Base-by-base conservation (phyloP, 2,329 filamentous ascomycete species). In the Penicillium sp. region DNA sequence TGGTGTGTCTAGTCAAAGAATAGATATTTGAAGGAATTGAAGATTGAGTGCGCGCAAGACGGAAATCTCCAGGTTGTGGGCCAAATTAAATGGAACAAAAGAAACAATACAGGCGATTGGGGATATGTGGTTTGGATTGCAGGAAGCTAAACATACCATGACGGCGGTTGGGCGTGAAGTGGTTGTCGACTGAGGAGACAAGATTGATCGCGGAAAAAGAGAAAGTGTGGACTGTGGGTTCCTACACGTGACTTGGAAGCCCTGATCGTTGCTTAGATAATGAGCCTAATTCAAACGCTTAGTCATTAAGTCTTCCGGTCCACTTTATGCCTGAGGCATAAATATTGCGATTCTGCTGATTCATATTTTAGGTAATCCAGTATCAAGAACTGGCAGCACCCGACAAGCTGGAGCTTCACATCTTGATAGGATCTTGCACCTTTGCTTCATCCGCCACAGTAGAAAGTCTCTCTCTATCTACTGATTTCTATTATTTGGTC, bases 151-250 rank as follows among this genome's bases (percentile, higher is more conserved):
- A 69, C 72, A 63, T 70, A 75, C 73, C 73, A 75, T 75, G 72
- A 75, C 75, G 72, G 69, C 72, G 72, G 69, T 67, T 67, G 65
- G 61, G 65, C 62, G 65, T 63, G 61, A 59, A 60, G 56, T 68
- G 64, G 67, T 66, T 64, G 65, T 67, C 60, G 67, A 60, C 64
- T 60, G 59, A 52, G 57, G 61, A 63, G 57, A 54, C 54, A 34
- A 32, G 62, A 61, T 58, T 57, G 50, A 62, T 62, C 52, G 58
- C 60, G 57, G 56, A 63, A 64, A 47, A 39, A 61, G 59, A 61
- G 64, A 67, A 67, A 60, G 61, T 60, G 59, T 57, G 63, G 57
- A 66, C 65, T 67, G 65, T 63, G 66, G 61, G 63, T 3, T 43
- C 6, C 10, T 31, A 13, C 48, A 51, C 48, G 48, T 51, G 48